phyloP scores from a whole-genome alignment of 1,284 basidiomycete species.

The Mycena sp. region DNA sequence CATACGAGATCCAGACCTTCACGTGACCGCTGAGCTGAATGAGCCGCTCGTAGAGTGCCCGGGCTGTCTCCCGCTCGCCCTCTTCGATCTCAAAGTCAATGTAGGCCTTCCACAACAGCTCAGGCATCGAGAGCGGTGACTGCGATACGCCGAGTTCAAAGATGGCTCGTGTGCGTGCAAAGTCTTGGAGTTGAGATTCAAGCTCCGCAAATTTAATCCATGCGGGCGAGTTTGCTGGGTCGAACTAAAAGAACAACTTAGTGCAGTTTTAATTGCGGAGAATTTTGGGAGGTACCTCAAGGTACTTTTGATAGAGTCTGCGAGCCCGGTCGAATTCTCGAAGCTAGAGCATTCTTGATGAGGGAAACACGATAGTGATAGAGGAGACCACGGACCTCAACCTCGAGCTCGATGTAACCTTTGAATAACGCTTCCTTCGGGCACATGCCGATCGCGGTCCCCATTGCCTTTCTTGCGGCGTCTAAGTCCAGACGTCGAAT shows the following conservation, averaged over 20 bases:
- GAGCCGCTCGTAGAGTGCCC: slow-evolving; percentile 92
- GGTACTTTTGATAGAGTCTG: slow-evolving; percentile 93
- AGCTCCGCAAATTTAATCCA: slow-evolving; percentile 99
- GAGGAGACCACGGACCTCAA: slow-evolving; percentile 62
- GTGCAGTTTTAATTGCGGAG: too few species aligned
- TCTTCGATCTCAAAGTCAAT: slow-evolving; percentile 98
- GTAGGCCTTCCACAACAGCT: slow-evolving; percentile 97
- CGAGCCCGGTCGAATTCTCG: slow-evolving; percentile 96
- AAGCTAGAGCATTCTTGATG: slow-evolving; percentile 53
- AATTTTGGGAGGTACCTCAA: too few species aligned
- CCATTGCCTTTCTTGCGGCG: slow-evolving; percentile 91
- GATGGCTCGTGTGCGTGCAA: slow-evolving; percentile 91
- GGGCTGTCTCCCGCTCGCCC: slow-evolving; percentile 87
- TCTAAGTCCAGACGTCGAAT: slow-evolving; percentile 85
- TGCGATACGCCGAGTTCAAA: slow-evolving; percentile 97
- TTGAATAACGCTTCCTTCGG: slow-evolving; percentile 96
- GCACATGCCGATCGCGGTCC: slow-evolving; percentile 93
- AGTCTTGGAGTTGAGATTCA: slow-evolving; percentile 92
- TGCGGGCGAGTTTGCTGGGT: slow-evolving; percentile 88
- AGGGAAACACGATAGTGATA: slow-evolving; percentile 22
- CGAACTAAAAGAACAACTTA: too few species aligned
- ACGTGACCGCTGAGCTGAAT: slow-evolving; percentile 91
- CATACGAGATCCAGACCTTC: slow-evolving; percentile 91
- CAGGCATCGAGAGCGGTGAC: slow-evolving; percentile 94
- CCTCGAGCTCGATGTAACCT: slow-evolving; percentile 93